phyloP scores from a whole-genome alignment of 1,284 basidiomycete species.

The Schizophyllum commune region DNA sequence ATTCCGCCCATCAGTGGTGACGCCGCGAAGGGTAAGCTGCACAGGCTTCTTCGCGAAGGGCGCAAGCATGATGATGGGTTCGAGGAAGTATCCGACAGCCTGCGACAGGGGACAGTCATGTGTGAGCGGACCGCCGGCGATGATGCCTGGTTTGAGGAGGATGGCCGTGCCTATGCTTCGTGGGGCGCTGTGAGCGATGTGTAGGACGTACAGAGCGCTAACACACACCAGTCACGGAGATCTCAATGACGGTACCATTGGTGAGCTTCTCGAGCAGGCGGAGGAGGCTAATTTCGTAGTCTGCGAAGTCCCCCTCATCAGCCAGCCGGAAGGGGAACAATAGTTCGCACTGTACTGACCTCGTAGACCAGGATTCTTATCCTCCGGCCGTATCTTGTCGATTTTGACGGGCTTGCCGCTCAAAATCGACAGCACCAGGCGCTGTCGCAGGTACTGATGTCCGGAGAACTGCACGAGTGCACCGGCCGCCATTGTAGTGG shows the following conservation, averaged over 20 bases:
- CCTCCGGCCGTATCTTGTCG: conserved; percentile 84
- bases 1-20: conserved; percentile 87
- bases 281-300: conserved; percentile 91
- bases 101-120: conserved; percentile 88
- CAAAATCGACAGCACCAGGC: conserved; percentile 82
- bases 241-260: conserved; percentile 94
- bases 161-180: conserved; percentile 71
- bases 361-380: conserved; percentile 90
- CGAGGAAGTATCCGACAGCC: conserved; percentile 91
- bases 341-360: conserved; percentile 34
- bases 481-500: conserved; percentile 14
- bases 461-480: conserved; percentile 59
- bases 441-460: conserved; percentile 79
- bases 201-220: background rate
- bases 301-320: conserved; percentile 28
- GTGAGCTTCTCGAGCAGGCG: conserved; percentile 88
- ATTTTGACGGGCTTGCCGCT: conserved; percentile 85
- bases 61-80: conserved; percentile 84
- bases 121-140: conserved; percentile 74
- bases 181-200: conserved; percentile 1
- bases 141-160: conserved; percentile 87
- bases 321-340: background rate
- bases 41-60: conserved; percentile 92
- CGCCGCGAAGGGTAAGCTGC: conserved; percentile 75
- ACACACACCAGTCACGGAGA: conserved; percentile 82